phyloP scores from a whole-genome alignment of 768 basidiomycete genomes.

The Phylloporus scabripes region DNA sequence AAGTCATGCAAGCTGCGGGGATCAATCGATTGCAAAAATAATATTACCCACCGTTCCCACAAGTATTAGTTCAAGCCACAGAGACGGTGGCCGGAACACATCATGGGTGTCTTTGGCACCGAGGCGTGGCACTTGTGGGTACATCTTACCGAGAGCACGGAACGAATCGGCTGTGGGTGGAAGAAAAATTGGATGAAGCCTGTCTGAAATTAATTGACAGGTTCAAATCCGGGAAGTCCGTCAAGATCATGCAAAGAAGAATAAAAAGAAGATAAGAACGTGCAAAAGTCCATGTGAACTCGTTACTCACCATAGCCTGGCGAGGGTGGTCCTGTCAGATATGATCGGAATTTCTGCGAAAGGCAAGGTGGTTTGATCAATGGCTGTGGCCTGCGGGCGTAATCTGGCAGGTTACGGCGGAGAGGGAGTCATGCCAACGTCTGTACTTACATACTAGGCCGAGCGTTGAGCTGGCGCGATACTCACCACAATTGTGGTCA shows the following conservation, averaged over 20 bases:
- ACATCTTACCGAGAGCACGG: background rate
- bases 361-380: too few relatives aligned
- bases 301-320: background rate
- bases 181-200: background rate
- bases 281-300: background rate
- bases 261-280: too few relatives aligned
- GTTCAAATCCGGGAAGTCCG: constrained; percentile 9
- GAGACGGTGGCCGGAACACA: background rate
- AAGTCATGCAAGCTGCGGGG: background rate
- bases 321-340: background rate
- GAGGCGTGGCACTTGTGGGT: background rate
- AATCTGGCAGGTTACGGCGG: background rate
- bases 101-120: background rate
- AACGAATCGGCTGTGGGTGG: background rate
- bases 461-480: background rate
- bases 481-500: background rate
- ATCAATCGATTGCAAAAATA: background rate
- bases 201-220: background rate
- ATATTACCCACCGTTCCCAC: background rate
- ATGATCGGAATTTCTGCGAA: too few relatives aligned
- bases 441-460: background rate
- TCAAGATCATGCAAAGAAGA: background rate
- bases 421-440: background rate
- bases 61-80: background rate
- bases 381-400: background rate